Evolutionary conservation across 2,329 filamentous ascomycete genomes (phyloP).

Genomic region (Leptographium wingfieldii): DNA sequence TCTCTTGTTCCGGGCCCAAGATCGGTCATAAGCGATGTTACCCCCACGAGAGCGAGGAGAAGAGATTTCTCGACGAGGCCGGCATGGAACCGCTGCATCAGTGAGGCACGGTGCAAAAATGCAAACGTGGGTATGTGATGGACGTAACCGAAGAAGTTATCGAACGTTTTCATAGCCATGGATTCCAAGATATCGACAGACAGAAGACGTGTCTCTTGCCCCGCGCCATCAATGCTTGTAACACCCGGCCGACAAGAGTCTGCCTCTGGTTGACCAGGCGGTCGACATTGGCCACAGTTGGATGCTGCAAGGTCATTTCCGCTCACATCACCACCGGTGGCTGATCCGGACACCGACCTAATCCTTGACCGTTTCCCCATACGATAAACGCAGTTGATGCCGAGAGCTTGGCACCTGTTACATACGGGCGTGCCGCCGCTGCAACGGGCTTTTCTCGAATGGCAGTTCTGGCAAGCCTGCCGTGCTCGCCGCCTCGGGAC

Average conservation of each 20-base stretch:
- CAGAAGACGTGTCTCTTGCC: not conserved
- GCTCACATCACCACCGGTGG: not conserved
- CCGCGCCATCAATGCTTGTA: not conserved
- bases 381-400: constrained; percentile 43
- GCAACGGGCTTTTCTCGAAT: constrained; percentile 45
- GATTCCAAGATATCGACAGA: constrained; percentile 29
- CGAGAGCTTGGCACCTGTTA: constrained; percentile 37
- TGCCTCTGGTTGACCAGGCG: not conserved
- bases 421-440: constrained; percentile 44
- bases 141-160: constrained; percentile 44
- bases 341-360: constrained; percentile 4
- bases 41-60: constrained; percentile 40
- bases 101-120: constrained; percentile 44
- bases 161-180: constrained; percentile 39
- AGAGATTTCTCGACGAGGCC: constrained; percentile 43
- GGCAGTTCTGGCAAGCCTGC: constrained; percentile 44
- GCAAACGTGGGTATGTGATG: constrained; percentile 48
- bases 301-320: not conserved
- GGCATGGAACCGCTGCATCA: constrained; percentile 46
- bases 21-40: constrained; percentile 43
- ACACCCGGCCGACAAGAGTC: not conserved
- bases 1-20: constrained; percentile 37
- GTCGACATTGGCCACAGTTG: not conserved
- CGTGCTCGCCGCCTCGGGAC: constrained; percentile 41
- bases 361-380: constrained; percentile 28